Percentiles rank a stretch among this genome's conserved stretches.
Conservation (phyloP, 257 asterid genomes). For the Nyctanthes arbortristis region DNA sequence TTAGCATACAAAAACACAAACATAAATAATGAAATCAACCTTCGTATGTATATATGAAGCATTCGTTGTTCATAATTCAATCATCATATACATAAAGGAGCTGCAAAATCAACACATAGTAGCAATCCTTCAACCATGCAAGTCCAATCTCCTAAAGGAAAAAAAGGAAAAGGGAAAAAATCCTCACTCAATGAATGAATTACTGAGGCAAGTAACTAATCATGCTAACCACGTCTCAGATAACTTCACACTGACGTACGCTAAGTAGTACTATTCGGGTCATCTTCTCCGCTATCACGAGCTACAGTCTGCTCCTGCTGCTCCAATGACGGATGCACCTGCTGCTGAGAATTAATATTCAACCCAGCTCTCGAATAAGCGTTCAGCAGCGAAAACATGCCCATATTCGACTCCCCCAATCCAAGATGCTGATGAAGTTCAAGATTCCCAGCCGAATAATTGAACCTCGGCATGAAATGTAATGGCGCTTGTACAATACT, state of each 20-base stretch:
- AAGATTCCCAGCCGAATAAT: slow-evolving; percentile 45
- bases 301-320: slow-evolving; percentile 20
- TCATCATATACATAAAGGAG: not conserved
- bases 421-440: slow-evolving; percentile 61
- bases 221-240: not conserved
- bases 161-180: not conserved
- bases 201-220: not conserved
- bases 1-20: too few relatives aligned
- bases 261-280: slow-evolving; percentile 4
- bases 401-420: slow-evolving; percentile 64
- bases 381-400: slow-evolving; percentile 59
- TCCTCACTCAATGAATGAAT: not conserved
- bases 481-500: slow-evolving; percentile 48
- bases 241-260: not conserved
- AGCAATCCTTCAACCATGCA: not conserved
- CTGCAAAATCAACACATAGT: not conserved
- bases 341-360: slow-evolving; percentile 38
- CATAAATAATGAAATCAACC: not conserved
- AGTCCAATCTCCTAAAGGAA: not conserved
- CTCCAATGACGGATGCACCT: slow-evolving; percentile 18
- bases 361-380: slow-evolving; percentile 49
- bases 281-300: slow-evolving; percentile 20
- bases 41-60: too few relatives aligned
- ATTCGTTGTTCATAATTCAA: not conserved
- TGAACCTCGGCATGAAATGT: slow-evolving; percentile 56